These are phyloP conservation scores for Fraxinus latifolia DNA, from an alignment of 305 asterid species.

Conservation along the genomic window DNA sequence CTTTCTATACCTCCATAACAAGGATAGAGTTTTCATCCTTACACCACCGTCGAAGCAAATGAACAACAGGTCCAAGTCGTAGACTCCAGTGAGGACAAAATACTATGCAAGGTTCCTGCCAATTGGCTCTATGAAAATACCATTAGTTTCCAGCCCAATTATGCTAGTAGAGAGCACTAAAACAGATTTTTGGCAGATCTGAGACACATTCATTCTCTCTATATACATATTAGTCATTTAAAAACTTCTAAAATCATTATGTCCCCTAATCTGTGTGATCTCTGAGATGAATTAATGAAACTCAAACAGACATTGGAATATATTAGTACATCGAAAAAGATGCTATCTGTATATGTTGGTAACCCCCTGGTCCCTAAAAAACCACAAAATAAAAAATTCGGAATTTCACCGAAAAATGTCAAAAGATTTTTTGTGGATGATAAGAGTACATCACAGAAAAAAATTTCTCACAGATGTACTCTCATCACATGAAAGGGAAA, in stretches of 20 bases:
- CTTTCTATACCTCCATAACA: conserved; percentile 61
- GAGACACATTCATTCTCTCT: neutral
- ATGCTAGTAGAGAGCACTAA: conserved; percentile 12
- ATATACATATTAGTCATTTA: neutral
- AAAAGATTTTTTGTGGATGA: neutral
- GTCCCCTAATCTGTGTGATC: neutral
- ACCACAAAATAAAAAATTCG: neutral
- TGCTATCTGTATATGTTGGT: neutral
- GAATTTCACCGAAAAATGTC: neutral
- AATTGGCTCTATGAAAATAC: conserved; percentile 42
- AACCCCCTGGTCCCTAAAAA: neutral
- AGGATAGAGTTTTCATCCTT: conserved; percentile 66
- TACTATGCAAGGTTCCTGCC: conserved; percentile 94
- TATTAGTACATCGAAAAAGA: neutral
- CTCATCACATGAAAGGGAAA: conserved; percentile 18
- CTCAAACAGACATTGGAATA: neutral
- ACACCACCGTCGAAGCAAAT: conserved; percentile 72
- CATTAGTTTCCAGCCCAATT: conserved; percentile 29
- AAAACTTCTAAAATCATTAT: conserved; percentile 1
- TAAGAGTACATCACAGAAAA: neutral
- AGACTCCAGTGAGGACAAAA: conserved; percentile 94
- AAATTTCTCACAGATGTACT: neutral
- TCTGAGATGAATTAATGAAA: neutral
- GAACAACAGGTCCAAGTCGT: conserved; percentile 82
- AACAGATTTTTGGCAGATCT: conserved; percentile 13